Evolutionary conservation across 306 rosid species (phyloP).

Genomic region (Sphenostylis stenocarpa): DNA sequence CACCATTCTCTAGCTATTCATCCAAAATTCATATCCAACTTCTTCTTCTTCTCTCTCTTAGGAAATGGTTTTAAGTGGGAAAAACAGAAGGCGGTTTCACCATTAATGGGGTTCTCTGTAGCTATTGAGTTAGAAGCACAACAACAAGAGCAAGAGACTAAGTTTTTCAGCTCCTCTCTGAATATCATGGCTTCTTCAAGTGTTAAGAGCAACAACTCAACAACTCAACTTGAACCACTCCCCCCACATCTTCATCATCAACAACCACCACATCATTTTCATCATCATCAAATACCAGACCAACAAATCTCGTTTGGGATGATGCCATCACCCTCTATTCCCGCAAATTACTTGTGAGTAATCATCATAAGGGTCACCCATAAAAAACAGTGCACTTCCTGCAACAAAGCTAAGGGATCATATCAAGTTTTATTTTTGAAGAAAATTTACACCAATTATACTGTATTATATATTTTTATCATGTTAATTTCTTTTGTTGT

Average conservation of each 20-base stretch:
- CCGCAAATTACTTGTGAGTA: conserved; percentile 74
- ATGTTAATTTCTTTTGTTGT: background rate
- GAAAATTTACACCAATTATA: background rate
- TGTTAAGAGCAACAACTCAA: conserved; percentile 47
- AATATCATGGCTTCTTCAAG: conserved; percentile 70
- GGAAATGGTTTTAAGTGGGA: conserved; percentile 36
- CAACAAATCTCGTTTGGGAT: conserved; percentile 64
- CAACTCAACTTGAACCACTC: conserved; percentile 43
- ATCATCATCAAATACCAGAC: conserved; percentile 42
- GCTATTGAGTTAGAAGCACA: conserved; percentile 14
- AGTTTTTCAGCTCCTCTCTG: conserved; percentile 37
- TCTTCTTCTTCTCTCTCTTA: conserved; percentile 18
- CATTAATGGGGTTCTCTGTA: conserved; percentile 56
- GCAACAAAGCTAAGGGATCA: background rate
- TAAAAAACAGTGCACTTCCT: background rate
- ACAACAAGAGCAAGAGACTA: conserved; percentile 36
- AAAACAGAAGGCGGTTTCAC: conserved; percentile 43
- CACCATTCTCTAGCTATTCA: conserved; percentile 19
- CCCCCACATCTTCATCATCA: conserved; percentile 35
- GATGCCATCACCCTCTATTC: conserved; percentile 57
- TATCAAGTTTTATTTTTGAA: background rate
- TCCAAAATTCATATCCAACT: conserved; percentile 50
- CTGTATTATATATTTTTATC: background rate
- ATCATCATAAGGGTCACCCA: background rate
- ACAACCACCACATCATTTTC: conserved; percentile 18